phyloP scores from a whole-genome alignment of 495 filamentous ascomycete genomes.

The Copromyces sp. region DNA sequence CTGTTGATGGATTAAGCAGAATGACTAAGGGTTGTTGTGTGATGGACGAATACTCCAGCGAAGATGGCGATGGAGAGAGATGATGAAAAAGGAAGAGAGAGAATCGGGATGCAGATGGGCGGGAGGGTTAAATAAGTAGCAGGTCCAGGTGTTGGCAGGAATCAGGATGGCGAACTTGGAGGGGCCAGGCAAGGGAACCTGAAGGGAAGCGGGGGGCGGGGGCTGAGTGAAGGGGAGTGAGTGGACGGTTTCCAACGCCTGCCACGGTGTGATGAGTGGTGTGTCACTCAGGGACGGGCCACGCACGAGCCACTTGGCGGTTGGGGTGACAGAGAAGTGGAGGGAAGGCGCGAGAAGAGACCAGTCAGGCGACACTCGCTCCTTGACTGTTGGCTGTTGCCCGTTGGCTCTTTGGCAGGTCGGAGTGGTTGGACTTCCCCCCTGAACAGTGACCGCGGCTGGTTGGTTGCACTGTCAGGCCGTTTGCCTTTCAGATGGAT shows the following conservation, averaged over 20 bases:
- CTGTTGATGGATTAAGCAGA: neutral
- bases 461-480: neutral
- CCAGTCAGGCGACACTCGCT: slow-evolving; percentile 9
- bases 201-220: neutral
- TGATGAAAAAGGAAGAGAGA: slow-evolving; percentile 4
- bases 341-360: slow-evolving; percentile 22
- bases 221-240: neutral
- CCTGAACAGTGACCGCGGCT: neutral
- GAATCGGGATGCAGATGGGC: slow-evolving; percentile 4
- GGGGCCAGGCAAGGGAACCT: neutral
- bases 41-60: slow-evolving; percentile 6
- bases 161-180: slow-evolving; percentile 16
- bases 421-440: neutral
- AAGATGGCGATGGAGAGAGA: slow-evolving; percentile 19
- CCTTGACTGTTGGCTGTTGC: neutral
- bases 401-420: neutral
- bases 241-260: neutral
- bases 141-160: slow-evolving; percentile 30
- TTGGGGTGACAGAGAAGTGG: slow-evolving; percentile 18
- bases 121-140: slow-evolving; percentile 16
- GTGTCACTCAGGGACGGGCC: neutral
- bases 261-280: neutral
- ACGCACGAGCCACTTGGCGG: neutral
- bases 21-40: slow-evolving; percentile 13
- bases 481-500: neutral